Base-by-base conservation (phyloP, 1,284 basidiomycete species). In the Sporisorium reilianum region DNA sequence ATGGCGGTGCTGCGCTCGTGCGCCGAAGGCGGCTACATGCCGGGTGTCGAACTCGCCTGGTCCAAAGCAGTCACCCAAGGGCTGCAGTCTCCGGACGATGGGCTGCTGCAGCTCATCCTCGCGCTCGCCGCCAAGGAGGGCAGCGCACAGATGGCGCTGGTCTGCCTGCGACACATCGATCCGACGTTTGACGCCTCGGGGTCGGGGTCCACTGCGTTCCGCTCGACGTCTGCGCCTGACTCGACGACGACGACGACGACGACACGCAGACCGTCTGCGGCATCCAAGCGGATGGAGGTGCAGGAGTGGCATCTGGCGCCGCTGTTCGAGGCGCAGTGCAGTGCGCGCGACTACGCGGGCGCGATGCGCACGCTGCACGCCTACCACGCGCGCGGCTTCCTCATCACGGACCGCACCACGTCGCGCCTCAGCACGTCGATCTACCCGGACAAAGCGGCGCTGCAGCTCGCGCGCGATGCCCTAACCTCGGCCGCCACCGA, bases 251-350 rank as follows among this genome's bases (percentile, higher is more conserved):
- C n/a, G n/a, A n/a, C 48, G 10, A 20, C 20, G 49, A 26, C 53
- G 5, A 9, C 28, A 12, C 49, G 26, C n/a, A 56, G 28, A 22
- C 25, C 38, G 18, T 34, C 52, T 0, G 28, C 14, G 7, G 23
- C 42, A 2, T 52, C 61, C 18, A 64, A 49, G 30, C 48, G 57
- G 22, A 38, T 26, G n/a, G 57, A 57, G 14, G 20, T 80, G 16
- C 74, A 79, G 34, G 73, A 78, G 49, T 77, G 77, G 71, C 78
- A 80, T 25, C 36, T 83, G 28, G 54, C 70, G 14, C 75, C 80
- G 8, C 67, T 79, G 2, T 73, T 80, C 11, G 78, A 81, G 48
- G 75, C 78, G 0, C 68, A 77, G 16, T 80, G 78, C 49, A 63
- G 40, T 22, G 48, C 66, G 0, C 38, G 23, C 0, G 58, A 75